Percentiles rank a stretch among this genome's conserved stretches.
Conservation (phyloP, 768 basidiomycete species). For the Suillus hirtellus region DNA sequence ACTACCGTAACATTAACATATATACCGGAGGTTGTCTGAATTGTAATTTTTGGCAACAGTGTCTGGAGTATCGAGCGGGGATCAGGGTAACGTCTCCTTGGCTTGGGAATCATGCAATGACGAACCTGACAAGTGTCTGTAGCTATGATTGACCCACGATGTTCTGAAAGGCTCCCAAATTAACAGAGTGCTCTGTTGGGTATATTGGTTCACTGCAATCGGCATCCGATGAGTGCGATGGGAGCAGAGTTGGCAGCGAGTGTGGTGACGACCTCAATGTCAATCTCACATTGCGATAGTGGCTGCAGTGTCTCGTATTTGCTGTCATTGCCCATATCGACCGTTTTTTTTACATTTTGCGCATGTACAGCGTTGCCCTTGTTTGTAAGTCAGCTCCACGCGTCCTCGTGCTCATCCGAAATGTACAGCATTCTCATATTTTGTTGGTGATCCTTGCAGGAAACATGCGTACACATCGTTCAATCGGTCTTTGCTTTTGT, state of each 20-base stretch:
- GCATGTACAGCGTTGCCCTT: constrained; percentile 9
- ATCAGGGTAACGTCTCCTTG: constrained; percentile 29
- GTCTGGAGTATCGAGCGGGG: constrained; percentile 13
- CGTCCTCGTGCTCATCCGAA: constrained; percentile 12
- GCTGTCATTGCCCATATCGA: not conserved
- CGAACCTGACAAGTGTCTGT: constrained; percentile 15
- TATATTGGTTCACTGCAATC: constrained; percentile 16
- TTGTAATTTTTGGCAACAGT: not conserved
- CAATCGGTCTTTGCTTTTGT: not conserved
- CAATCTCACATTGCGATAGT: constrained; percentile 4
- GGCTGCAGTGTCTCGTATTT: not conserved
- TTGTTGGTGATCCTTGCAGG: constrained; percentile 4
- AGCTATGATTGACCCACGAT: not conserved
- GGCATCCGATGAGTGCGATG: constrained; percentile 25
- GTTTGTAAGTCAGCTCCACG: constrained; percentile 10
- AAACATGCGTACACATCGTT: not conserved
- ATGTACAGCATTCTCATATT: constrained; percentile 28
- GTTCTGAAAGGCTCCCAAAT: constrained; percentile 1
- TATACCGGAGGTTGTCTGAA: not conserved
- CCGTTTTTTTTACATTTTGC: constrained; percentile 3
- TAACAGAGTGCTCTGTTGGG: not conserved
- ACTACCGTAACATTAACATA: not conserved
- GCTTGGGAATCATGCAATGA: constrained; percentile 12
- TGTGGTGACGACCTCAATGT: constrained; percentile 8
- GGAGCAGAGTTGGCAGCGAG: not conserved